Base-by-base conservation (phyloP, 179 eudicot species). In the Gypsophila paniculata region DNA sequence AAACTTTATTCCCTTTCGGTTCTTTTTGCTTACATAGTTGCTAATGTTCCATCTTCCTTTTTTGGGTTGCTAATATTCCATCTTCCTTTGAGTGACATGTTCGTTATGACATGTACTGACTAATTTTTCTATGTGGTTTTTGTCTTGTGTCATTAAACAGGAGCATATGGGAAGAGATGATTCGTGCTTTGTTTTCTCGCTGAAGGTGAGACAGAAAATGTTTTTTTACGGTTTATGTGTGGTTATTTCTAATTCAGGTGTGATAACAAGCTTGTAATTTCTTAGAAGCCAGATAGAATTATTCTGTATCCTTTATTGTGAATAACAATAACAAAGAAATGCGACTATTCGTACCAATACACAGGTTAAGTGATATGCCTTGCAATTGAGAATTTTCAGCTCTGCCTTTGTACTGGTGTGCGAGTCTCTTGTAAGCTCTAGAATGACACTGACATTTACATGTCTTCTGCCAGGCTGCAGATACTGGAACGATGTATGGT, bases 121-220 rank as follows among this genome's bases (percentile, higher is more conserved):
- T 72, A 15, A 55, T 17, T 32, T 48, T 19, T 17, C 23, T 42
- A 42, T 25, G 62, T 32, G 48, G 2, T 53, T 70, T 18, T 65
- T 62, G 32, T 68, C 39, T 48, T 53, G 32, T 67, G n/a, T 74
- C 48, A 54, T 72, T 69, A 22, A 61, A 67, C 91, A 94, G 99
- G 97, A 89, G 74, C 99, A 95, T 82, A 82, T 88, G 66, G 79
- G 81, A 78, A 92, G 93, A 76, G 99, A 95, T 83, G 93, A 95
- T 79, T 81, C 78, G 53, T 86, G 97, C 51, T 95, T 92, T 71
- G 70, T 86, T 69, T 95, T 95, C 80, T 92, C 98, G 6, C 81
- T 95, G 23, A 95, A 92, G 98, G 99, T 87, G 73, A 77, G 82
- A 75, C 73, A 25, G n/a, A 12, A 42, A 65, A 23, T 65, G 36